Conservation (phyloP, 2,329 filamentous ascomycete genomes). For the Fusarium albidum region DNA sequence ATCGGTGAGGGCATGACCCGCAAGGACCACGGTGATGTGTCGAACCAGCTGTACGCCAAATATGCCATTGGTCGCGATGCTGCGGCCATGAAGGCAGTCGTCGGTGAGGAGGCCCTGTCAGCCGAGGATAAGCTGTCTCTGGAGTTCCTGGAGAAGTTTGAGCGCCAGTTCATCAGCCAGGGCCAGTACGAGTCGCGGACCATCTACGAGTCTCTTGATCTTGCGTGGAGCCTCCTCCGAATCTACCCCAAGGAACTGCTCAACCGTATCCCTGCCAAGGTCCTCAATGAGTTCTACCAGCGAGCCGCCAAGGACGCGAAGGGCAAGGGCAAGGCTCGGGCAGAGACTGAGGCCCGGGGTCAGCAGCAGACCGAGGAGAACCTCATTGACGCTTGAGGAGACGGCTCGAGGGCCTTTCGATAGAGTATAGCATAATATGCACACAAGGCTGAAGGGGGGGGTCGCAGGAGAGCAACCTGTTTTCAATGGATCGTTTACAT, state of each 20-base stretch:
- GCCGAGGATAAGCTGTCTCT: slow-evolving; percentile 97
- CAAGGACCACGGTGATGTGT: slow-evolving; percentile 97
- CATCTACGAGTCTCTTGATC: slow-evolving; percentile 93
- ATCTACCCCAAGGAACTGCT: slow-evolving; percentile 99
- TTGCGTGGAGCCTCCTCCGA: slow-evolving; percentile 94
- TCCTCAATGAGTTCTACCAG: slow-evolving; percentile 85
- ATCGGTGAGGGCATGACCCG: slow-evolving; percentile 97
- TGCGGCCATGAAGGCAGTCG: slow-evolving; percentile 98
- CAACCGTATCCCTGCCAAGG: slow-evolving; percentile 89
- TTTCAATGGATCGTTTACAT: slow-evolving; percentile 36
- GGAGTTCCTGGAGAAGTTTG: slow-evolving; percentile 98
- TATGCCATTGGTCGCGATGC: slow-evolving; percentile 99
- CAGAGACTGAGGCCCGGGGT: slow-evolving; percentile 50
- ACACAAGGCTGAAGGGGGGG: slow-evolving; percentile 34
- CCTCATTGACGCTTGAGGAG: slow-evolving; percentile 64
- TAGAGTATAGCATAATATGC: slow-evolving; percentile 40
- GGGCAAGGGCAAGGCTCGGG: slow-evolving; percentile 66
- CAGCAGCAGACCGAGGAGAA: slow-evolving; percentile 62
- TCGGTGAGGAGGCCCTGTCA: slow-evolving; percentile 96
- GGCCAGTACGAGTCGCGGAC: slow-evolving; percentile 89
- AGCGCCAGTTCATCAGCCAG: slow-evolving; percentile 92
- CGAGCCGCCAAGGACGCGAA: slow-evolving; percentile 70
- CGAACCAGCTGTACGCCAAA: slow-evolving; percentile 99
- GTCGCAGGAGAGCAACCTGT: slow-evolving; percentile 32
- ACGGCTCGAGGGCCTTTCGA: slow-evolving; percentile 32